Base-by-base conservation (phyloP, 116 monocot genomes). In the Dioscorea cayenensis region DNA sequence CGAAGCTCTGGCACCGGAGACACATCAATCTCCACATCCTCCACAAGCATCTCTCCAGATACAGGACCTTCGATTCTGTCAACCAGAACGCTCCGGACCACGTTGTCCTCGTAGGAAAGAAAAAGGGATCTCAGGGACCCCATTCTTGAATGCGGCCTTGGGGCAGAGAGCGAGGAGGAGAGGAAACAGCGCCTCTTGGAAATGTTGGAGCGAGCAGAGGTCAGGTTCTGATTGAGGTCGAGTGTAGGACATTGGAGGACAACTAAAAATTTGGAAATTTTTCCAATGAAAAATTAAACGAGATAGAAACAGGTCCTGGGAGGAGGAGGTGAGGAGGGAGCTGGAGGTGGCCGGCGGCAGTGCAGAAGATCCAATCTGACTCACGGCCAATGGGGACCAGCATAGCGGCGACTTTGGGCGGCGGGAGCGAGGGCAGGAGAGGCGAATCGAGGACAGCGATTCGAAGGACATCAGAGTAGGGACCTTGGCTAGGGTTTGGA, bases 281-380 rank as follows among this genome's bases (percentile, higher is more conserved):
- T 37, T 27, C 86, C 85, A 20, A 86, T n/a, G 63, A 95, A 84
- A 84, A 71, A 95, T 29, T 49, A 94, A 80, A 36, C 91, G 95
- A 60, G 83, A 85, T 66, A 83, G 19, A 28, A 70, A 50, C 32
- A 36, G 63, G 10, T 60, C 65, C 18, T 49, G 28, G 64, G 66
- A 76, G 67, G 72, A 67, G 67, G 77, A 72, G 63, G 82, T 72
- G 73, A 94, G 84, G 79, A 91, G 91, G 84, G 79, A 91, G 91
- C 63, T 91, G 88, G 68, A 84, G 82, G 51, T 91, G 91, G 14
- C 91, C 89, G 70, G 76, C 63, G 64, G 21, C n/a, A 38, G 91
- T 91, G 72, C 84, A 95, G 81, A 95, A 91, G 35, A 95, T 74
- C 91, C 95, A 91, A 82, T 95, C 95, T 36, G 81, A 51, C 70